Evolutionary conservation across 1,284 basidiomycete genomes (phyloP), one percentile per base, ranked within the genome.

Genomic region (Exobasidium rhododendri): DNA sequence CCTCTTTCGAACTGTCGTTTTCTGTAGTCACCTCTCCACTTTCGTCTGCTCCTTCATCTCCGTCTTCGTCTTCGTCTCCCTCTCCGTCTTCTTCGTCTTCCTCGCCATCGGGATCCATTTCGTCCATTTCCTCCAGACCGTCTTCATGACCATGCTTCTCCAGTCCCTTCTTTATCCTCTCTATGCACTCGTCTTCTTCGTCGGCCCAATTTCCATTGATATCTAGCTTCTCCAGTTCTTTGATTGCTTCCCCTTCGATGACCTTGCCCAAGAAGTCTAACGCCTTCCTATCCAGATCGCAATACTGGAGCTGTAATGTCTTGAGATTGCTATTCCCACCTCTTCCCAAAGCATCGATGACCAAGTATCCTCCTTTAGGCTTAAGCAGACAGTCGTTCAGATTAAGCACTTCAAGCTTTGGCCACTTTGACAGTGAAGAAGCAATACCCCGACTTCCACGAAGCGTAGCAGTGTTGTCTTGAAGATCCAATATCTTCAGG

Each of bases 321-420:
- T 71, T 61, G 31, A 79, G 70, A 29, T 60, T 63, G 3, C 59
- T 64, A 62, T 70, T 73, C 56, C 61, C 62, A n/a, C 73, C 74
- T 30, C 67, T 59, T 20, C 61, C 68, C 14, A 79, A 66, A 0
- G 69, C 65, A 22, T 67, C 70, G 28, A 74, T 69, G 10, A 79
- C 62, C 10, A 76, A 65, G 28, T 59, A 59, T 29, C 73, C 77
- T 13, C 86, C 86, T 29, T 82, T 81, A 3, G 83, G 82, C 29
- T 89, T 88, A 40, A 97, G 84, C 35, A 97, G 85, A 74, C 93
- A 96, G 81, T 98, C 94, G 11, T 91, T 93, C 44, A 98, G 83
- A 80, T 97, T 92, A 70, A 98, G 86, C 24, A 85, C 85, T 51
- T 84, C 84, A 35, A 98, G 84, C 3, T 83, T 80, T 0, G 86